phyloP scores from a whole-genome alignment of 805 yeast genomes.

The Groenewaldozyma tartarivorans region DNA sequence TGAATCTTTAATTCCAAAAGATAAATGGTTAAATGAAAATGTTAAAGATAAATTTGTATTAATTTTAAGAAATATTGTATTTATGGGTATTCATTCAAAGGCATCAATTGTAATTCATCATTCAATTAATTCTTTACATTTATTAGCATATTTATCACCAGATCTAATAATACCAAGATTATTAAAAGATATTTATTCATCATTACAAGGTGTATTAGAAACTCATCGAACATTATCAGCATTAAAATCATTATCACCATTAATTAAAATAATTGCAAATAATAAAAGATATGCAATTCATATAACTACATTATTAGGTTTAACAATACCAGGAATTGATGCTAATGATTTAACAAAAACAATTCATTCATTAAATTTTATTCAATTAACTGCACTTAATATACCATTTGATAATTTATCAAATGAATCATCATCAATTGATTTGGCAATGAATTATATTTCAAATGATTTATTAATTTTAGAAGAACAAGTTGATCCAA shows the following conservation, averaged over 20 bases:
- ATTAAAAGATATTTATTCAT: slow-evolving; percentile 52
- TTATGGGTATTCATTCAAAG: slow-evolving; percentile 74
- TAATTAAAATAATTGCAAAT: slow-evolving; percentile 57
- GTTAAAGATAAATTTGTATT: slow-evolving; percentile 37
- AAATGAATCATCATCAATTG: slow-evolving; percentile 22
- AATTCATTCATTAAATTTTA: slow-evolving; percentile 52
- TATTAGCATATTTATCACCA: slow-evolving; percentile 58
- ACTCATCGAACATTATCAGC: slow-evolving; percentile 75
- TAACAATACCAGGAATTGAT: slow-evolving; percentile 75
- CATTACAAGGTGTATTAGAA: slow-evolving; percentile 33
- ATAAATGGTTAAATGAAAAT: slow-evolving; percentile 13
- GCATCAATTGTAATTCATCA: slow-evolving; percentile 43
- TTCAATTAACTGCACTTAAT: slow-evolving; percentile 61
- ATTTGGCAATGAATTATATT: slow-evolving; percentile 46
- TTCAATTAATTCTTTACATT: slow-evolving; percentile 49
- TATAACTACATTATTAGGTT: slow-evolving; percentile 58
- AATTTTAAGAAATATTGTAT: slow-evolving; percentile 45
- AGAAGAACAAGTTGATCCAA: slow-evolving; percentile 22
- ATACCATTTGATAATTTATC: slow-evolving; percentile 62
- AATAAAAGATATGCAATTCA: slow-evolving; percentile 66
- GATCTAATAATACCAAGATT: slow-evolving; percentile 28
- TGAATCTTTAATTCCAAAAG: slow-evolving; percentile 21
- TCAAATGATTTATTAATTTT: slow-evolving; percentile 52
- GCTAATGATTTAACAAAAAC: slow-evolving; percentile 77
- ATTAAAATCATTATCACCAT: slow-evolving; percentile 52